Evolutionary conservation across 495 filamentous ascomycete genomes (phyloP), one percentile per base, ranked within the genome.

Genomic region (Cairneyella variabilis): DNA sequence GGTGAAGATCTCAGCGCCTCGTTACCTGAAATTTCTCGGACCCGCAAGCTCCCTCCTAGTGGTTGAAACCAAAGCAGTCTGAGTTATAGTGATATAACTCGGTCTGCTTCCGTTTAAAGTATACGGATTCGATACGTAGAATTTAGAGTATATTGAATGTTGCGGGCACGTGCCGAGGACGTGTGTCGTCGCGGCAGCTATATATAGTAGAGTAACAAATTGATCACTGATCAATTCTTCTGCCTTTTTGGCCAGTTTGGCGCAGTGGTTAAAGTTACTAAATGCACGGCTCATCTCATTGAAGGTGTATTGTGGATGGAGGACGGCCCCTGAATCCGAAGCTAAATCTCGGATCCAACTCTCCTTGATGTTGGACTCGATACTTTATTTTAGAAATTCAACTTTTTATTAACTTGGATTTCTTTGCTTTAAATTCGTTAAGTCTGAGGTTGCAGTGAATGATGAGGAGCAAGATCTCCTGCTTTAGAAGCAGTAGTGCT

Each of bases 71-170:
- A 26, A 44, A 44, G 41, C 21, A 26, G 21, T 44, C 41, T 44
- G 21, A 44, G 25, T 22, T 26, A 18, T 21, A 25, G 17, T 44
- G 18, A 9, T 22, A 26, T 11, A 44, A 44, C 25, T 44, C 21
- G 17, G 41, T 44, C 41, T 44, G 41, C 41, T 44, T 44, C 17
- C 16, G 21, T 44, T 44, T 44, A 44, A 21, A 44, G 41, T 44
- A 44, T 44, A 26, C 21, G 17, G 21, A 26, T 18, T 44, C 8
- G 41, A 21, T 44, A 44, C 9, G 25, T 44, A 44, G 41, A 44
- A 44, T 22, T 26, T 22, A 18, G 41, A 44, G n/a, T 26, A 26
- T 26, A 26, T 44, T 18, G 41, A 41, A n/a, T n/a, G n/a, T n/a
- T n/a, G n/a, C n/a, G n/a, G n/a, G n/a, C n/a, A n/a, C n/a, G n/a